A percentile compares a stretch with the other conserved stretches of the same genome.
Evolutionary conservation across 257 asterid genomes (phyloP).

Genomic region (Salvia rosmarinus): DNA sequence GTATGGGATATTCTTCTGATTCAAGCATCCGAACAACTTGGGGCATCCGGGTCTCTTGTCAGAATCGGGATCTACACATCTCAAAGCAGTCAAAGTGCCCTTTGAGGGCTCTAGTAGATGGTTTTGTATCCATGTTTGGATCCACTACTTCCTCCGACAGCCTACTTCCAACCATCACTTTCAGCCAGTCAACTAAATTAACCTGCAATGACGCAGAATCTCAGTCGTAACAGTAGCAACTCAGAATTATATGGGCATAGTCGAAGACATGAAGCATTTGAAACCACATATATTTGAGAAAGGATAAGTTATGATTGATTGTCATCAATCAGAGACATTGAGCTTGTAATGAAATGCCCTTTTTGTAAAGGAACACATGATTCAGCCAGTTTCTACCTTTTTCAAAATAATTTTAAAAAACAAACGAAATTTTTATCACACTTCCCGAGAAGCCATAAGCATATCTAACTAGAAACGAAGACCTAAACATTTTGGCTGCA

Average conservation of each 20-base stretch:
- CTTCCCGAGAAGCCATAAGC: background rate
- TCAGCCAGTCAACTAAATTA: slow-evolving; percentile 92
- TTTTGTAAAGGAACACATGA: background rate
- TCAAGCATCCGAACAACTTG: slow-evolving; percentile 99
- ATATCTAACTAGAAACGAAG: background rate
- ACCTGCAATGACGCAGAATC: slow-evolving; percentile 51
- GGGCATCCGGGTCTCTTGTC: slow-evolving; percentile 95
- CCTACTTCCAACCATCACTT: slow-evolving; percentile 89
- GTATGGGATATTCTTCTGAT: slow-evolving; percentile 95
- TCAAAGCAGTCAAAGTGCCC: slow-evolving; percentile 90
- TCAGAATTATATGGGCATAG: background rate
- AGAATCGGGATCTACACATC: slow-evolving; percentile 95
- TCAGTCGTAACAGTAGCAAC: background rate
- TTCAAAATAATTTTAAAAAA: background rate
- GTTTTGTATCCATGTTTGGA: slow-evolving; percentile 76
- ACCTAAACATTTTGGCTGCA: background rate
- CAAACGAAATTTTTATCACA: background rate
- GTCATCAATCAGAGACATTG: background rate
- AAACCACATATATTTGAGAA: background rate
- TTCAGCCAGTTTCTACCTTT: background rate
- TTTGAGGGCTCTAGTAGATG: slow-evolving; percentile 92
- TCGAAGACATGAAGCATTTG: background rate
- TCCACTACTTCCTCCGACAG: slow-evolving; percentile 95
- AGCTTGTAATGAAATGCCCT: background rate
- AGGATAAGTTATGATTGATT: background rate